These are phyloP conservation scores for Cytospora mali DNA, from an alignment of 2,329 filamentous ascomycete genomes.

Conservation along the genomic window DNA sequence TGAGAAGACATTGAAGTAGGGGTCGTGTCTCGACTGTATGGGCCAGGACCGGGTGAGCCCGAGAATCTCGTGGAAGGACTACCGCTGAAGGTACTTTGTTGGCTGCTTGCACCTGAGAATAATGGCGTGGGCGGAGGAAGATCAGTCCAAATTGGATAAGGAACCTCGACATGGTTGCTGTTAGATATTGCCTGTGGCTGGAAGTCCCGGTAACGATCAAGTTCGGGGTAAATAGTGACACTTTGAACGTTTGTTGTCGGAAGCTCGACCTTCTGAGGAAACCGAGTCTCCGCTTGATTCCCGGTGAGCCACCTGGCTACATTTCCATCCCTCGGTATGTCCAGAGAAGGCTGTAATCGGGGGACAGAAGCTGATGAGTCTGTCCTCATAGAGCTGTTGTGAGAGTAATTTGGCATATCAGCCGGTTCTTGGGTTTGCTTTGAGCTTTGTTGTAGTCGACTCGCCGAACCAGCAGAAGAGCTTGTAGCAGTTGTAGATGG, in stretches of 20 bases:
- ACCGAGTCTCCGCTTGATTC: conserved; percentile 48
- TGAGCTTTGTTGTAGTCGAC: conserved; percentile 38
- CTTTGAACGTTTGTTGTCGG: conserved; percentile 43
- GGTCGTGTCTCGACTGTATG: conserved; percentile 77
- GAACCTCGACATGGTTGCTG: conserved; percentile 47
- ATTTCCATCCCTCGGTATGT: conserved; percentile 39
- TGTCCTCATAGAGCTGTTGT: conserved; percentile 41
- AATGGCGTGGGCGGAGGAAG: conserved; percentile 69
- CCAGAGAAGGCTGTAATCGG: conserved; percentile 42
- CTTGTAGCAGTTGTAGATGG: conserved; percentile 37
- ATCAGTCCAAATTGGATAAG: conserved; percentile 62
- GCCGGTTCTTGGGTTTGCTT: conserved; percentile 43
- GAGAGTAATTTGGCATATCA: conserved; percentile 39
- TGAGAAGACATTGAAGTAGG: conserved; percentile 78
- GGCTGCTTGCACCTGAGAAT: conserved; percentile 61
- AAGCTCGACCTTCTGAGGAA: conserved; percentile 46
- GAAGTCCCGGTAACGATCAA: conserved; percentile 61
- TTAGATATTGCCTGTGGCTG: conserved; percentile 42
- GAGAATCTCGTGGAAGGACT: conserved; percentile 78
- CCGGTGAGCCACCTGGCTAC: conserved; percentile 47
- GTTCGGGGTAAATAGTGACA: conserved; percentile 58
- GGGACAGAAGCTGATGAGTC: conserved; percentile 48
- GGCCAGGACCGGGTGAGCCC: conserved; percentile 68
- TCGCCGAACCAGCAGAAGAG: conserved; percentile 38
- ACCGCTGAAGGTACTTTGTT: conserved; percentile 62